Percentiles rank a stretch among this genome's conserved stretches.
These are phyloP conservation scores for Arachnomyces sp. DNA, from an alignment of 2,329 filamentous ascomycete species.

Conservation along the genomic window DNA sequence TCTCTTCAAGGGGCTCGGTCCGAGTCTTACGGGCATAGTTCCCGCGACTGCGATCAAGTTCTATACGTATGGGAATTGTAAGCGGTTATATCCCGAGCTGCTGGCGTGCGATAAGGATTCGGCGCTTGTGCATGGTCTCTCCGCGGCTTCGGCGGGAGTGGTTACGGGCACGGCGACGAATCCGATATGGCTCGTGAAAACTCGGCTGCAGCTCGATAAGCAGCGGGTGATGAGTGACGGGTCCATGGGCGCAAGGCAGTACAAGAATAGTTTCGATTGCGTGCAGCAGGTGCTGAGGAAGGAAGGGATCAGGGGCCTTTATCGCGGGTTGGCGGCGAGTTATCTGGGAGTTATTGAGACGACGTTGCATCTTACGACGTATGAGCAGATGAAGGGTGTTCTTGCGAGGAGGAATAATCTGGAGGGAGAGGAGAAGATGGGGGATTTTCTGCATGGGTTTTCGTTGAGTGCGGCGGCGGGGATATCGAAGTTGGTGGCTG, in stretches of 20 bases:
- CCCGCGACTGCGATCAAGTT: constrained; percentile 90
- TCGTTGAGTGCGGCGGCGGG: too few species aligned
- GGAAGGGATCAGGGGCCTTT: constrained; percentile 74
- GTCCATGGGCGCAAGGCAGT: constrained; percentile 57
- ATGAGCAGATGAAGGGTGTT: constrained; percentile 81
- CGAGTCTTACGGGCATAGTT: constrained; percentile 82
- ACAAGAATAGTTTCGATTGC: constrained; percentile 84
- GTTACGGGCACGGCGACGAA: constrained; percentile 87
- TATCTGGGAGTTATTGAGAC: constrained; percentile 87
- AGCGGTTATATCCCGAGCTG: constrained; percentile 66
- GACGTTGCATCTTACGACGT: constrained; percentile 87
- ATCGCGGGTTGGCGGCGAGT: constrained; percentile 82
- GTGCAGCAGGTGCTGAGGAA: constrained; percentile 69
- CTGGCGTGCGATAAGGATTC: constrained; percentile 34
- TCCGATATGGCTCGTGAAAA: constrained; percentile 96
- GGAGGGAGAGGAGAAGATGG: constrained; percentile 44
- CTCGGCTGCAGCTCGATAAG: constrained; percentile 83
- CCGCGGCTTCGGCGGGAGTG: constrained; percentile 70
- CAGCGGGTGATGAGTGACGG: constrained; percentile 54
- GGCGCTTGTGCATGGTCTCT: constrained; percentile 56
- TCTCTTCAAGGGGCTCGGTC: constrained; percentile 86
- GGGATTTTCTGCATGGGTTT: too few species aligned
- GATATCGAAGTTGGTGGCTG: constrained; percentile 71
- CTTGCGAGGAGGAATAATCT: constrained; percentile 57
- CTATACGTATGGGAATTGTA: constrained; percentile 86